These are phyloP conservation scores for Aspergillus cavernicola DNA, from an alignment of 495 filamentous ascomycete genomes.

Conservation along the genomic window DNA sequence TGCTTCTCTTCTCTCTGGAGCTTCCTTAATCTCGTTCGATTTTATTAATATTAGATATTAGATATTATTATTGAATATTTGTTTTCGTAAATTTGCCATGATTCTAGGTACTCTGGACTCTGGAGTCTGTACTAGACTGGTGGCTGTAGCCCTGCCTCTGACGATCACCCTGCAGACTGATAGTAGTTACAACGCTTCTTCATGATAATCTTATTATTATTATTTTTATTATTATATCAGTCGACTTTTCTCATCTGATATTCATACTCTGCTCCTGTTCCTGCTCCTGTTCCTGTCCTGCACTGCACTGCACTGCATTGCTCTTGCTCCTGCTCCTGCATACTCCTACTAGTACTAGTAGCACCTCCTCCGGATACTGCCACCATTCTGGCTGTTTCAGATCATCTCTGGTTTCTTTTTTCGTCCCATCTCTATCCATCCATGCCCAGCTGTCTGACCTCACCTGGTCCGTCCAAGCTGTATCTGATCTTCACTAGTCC, in stretches of 20 bases:
- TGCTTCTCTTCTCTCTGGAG: too few species aligned
- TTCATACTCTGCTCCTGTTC: background rate
- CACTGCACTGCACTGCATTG: too few species aligned
- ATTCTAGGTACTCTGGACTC: too few species aligned
- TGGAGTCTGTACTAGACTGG: background rate
- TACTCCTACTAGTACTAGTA: too few species aligned
- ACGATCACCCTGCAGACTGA: conserved; percentile 19
- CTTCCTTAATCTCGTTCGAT: too few species aligned
- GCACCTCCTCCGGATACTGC: conserved; percentile 1
- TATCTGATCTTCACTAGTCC: conserved; percentile 13
- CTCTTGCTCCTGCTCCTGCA: background rate
- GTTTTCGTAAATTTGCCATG: conserved; percentile 6
- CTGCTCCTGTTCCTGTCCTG: too few species aligned
- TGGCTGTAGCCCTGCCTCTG: conserved; percentile 6
- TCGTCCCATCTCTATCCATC: conserved; percentile 5
- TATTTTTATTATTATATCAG: background rate
- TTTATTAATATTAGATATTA: too few species aligned
- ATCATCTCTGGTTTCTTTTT: conserved; percentile 8
- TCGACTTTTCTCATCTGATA: background rate
- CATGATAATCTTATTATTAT: background rate
- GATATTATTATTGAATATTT: background rate
- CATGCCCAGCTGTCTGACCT: conserved; percentile 11
- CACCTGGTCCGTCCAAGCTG: conserved; percentile 3
- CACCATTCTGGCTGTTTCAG: conserved; percentile 9
- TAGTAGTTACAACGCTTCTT: background rate